Conservation (phyloP, 1,284 basidiomycete species). For the Coniferiporia weirii region DNA sequence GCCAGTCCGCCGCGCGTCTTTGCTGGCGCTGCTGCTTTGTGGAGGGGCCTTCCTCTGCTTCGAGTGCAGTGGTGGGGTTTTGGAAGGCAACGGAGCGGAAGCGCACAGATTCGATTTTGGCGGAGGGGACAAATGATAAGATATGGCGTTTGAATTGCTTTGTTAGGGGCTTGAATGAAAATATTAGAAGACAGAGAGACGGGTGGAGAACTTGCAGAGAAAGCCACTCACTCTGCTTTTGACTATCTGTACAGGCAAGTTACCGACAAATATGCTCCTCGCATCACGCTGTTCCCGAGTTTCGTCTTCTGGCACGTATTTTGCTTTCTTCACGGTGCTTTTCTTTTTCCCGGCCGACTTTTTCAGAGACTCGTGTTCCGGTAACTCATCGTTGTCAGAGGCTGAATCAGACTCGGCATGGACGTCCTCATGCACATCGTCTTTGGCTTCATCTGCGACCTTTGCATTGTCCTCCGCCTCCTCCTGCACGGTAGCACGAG, state of each 20-base stretch:
- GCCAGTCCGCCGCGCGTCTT: constrained; percentile 68
- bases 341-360: constrained; percentile 23
- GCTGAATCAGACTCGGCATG: constrained; percentile 4
- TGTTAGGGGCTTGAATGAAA: constrained; percentile 41
- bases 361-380: constrained; percentile 43
- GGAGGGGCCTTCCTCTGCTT: constrained; percentile 33
- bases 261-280: constrained; percentile 92
- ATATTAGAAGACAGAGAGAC: neutral
- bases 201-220: constrained; percentile 19
- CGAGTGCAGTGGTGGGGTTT: constrained; percentile 63
- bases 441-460: constrained; percentile 17
- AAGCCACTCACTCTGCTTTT: constrained; percentile 69
- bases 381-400: constrained; percentile 29
- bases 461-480: constrained; percentile 27
- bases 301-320: constrained; percentile 60
- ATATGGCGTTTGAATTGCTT: constrained; percentile 74
- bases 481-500: constrained; percentile 11
- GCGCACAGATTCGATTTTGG: constrained; percentile 85
- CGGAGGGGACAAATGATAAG: constrained; percentile 57
- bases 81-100: constrained; percentile 89
- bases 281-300: constrained; percentile 65
- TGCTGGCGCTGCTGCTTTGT: constrained; percentile 44
- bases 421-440: neutral
- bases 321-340: constrained; percentile 26
- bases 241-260: constrained; percentile 73